Evolutionary conservation across 306 rosid species (phyloP).

Genomic region (Alnus rubra): DNA sequence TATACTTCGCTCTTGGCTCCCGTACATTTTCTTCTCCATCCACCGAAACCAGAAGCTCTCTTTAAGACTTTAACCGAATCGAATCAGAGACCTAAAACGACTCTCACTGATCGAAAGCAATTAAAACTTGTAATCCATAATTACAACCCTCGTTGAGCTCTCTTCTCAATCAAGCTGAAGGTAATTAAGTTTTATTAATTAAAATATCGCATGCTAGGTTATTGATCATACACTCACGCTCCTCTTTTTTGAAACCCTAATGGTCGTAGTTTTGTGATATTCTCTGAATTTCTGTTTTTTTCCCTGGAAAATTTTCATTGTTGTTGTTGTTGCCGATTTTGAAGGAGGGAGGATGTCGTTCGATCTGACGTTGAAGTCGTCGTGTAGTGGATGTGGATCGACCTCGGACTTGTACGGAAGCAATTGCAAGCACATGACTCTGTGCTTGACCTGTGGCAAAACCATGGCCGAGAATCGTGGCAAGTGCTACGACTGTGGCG

Average conservation of each 20-base stretch:
- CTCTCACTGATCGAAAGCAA: neutral
- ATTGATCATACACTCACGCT: neutral
- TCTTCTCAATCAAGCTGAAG: neutral
- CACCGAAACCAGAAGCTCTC: neutral
- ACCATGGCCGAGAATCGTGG: conserved; percentile 71
- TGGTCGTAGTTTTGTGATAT: neutral
- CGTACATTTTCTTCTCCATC: neutral
- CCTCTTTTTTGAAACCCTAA: neutral
- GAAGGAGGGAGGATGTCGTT: conserved; percentile 42
- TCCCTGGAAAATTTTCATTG: neutral
- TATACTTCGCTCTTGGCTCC: too few species aligned
- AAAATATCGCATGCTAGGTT: neutral
- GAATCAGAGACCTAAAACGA: too few species aligned
- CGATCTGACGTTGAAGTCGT: conserved; percentile 60
- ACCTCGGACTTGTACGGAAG: conserved; percentile 86
- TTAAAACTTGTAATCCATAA: neutral
- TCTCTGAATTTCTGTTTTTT: neutral
- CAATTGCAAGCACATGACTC: conserved; percentile 92
- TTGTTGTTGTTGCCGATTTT: conserved; percentile 7
- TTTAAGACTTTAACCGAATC: neutral
- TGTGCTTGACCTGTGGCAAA: conserved; percentile 84
- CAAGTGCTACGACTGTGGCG: conserved; percentile 78
- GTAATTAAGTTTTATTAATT: neutral
- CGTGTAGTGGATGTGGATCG: conserved; percentile 79
- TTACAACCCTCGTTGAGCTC: neutral